Evolutionary conservation across 495 filamentous ascomycete genomes (phyloP), one percentile per base, ranked within the genome.

Genomic region (Elasticomyces elasticus): DNA sequence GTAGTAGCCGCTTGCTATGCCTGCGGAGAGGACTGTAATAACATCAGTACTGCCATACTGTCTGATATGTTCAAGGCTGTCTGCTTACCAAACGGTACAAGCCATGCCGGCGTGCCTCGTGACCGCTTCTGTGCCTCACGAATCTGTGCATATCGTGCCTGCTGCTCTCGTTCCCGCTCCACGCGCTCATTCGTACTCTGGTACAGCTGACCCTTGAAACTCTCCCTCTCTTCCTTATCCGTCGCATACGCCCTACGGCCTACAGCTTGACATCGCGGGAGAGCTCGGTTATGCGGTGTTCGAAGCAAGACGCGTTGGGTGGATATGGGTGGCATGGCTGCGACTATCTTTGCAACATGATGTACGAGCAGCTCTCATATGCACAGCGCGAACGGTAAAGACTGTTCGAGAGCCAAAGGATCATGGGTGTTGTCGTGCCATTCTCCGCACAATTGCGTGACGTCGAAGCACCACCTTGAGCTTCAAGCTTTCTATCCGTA

Each of bases 131-230:
- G 71, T 69, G 0, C 73, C 74, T 54, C 75, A 51, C 79, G 71
- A 54, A 79, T 72, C 43, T 73, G 69, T 19, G 81, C 77, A 64
- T 82, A 82, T 48, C 81, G 76, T 58, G 78, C 75, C 51, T 85
- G 80, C 58, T 89, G 82, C 12, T 75, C 79, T 40, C 77, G 74
- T 67, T 98, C 90, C 23, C 82, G 74, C 63, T 83, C 74, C 51
- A 96, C 69, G 11, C 92, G 81, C 61, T 82, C 73, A 50, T 79
- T 73, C 28, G 90, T 91, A 60, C 86, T 94, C 62, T 92, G 81
- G 53, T 87, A 89, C 54, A 98, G 72, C 72, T 98, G 92, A 17
- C 82, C 85, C 58, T 86, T 81, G 74, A 98, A 96, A 2, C 79
- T 78, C 41, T 69, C 51, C 12, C 44, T 20, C 20, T 59, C 56